Conservation (phyloP, 2,329 filamentous ascomycete species). For the Venturia aucupariae region DNA sequence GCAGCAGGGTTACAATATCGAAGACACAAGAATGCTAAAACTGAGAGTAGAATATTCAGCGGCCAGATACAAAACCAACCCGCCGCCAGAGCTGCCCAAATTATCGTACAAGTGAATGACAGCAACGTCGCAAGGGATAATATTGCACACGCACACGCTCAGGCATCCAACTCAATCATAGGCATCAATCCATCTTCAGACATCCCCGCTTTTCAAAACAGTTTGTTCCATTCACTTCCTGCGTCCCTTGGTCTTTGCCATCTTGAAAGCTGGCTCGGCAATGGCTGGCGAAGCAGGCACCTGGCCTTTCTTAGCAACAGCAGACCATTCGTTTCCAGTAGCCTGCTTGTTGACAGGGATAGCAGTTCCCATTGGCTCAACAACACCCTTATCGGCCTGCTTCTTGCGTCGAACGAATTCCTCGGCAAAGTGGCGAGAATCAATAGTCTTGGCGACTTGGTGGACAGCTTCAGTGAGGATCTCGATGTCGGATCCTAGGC, state of each 20-base stretch:
- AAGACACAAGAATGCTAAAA: not conserved
- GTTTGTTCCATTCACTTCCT: constrained; percentile 5
- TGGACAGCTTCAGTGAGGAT: constrained; percentile 90
- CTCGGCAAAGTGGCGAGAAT: constrained; percentile 85
- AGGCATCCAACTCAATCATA: constrained; percentile 1
- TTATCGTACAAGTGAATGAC: not conserved
- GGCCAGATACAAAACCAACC: not conserved
- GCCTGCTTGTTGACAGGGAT: constrained; percentile 42
- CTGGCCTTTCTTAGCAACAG: constrained; percentile 79
- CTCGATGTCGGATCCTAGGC: constrained; percentile 65
- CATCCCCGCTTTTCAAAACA: not conserved
- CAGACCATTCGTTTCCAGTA: constrained; percentile 59
- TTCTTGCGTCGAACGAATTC: constrained; percentile 91
- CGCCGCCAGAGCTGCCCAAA: not conserved
- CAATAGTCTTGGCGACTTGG: constrained; percentile 75
- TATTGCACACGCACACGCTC: not conserved
- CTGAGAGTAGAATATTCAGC: not conserved
- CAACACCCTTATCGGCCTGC: constrained; percentile 82
- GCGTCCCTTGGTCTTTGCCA: constrained; percentile 13
- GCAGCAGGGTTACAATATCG: not conserved
- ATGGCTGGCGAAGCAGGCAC: not conserved
- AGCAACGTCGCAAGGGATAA: not conserved
- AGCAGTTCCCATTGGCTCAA: constrained; percentile 57
- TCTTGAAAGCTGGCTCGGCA: constrained; percentile 11
- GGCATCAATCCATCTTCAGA: not conserved